These are phyloP conservation scores for Metschnikowia peoriensis DNA, from an alignment of 805 yeast species.

Conservation along the genomic window DNA sequence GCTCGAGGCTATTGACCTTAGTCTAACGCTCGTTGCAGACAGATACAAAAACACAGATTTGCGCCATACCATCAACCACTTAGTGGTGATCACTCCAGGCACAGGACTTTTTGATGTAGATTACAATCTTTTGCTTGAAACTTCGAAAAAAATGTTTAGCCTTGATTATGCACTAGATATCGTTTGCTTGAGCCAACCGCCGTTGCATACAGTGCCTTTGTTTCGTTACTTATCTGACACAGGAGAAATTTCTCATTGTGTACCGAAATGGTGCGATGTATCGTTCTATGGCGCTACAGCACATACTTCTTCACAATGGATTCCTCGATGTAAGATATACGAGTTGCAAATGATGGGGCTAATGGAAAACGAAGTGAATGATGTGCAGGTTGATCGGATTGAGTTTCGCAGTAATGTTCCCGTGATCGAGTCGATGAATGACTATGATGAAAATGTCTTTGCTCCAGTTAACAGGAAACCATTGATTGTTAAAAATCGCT, in stretches of 20 bases:
- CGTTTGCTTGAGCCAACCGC: conserved; percentile 85
- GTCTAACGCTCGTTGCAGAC: conserved; percentile 71
- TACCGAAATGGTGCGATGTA: conserved; percentile 94
- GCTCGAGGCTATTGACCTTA: conserved; percentile 82
- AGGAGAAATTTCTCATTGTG: conserved; percentile 60
- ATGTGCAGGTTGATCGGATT: conserved; percentile 63
- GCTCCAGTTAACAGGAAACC: conserved; percentile 20
- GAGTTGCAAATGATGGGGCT: conserved; percentile 98
- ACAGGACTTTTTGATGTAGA: conserved; percentile 93
- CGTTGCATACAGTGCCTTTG: conserved; percentile 87
- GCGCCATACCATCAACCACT: conserved; percentile 88
- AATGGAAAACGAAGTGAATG: conserved; percentile 83
- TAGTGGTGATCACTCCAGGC: conserved; percentile 85
- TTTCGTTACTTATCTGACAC: conserved; percentile 62
- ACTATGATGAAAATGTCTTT: conserved; percentile 64
- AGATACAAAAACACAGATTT: conserved; percentile 83
- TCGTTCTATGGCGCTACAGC: conserved; percentile 77
- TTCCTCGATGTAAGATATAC: conserved; percentile 91
- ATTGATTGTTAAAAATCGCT: conserved; percentile 1
- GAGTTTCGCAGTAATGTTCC: conserved; percentile 36
- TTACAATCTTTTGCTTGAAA: conserved; percentile 66
- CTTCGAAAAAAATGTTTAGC: conserved; percentile 71
- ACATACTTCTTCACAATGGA: conserved; percentile 59
- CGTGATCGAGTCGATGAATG: conserved; percentile 60
- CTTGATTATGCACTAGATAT: conserved; percentile 87